These are phyloP conservation scores for Rhamnella rubrinervis DNA, from an alignment of 331 rosid species.

Conservation along the genomic window DNA sequence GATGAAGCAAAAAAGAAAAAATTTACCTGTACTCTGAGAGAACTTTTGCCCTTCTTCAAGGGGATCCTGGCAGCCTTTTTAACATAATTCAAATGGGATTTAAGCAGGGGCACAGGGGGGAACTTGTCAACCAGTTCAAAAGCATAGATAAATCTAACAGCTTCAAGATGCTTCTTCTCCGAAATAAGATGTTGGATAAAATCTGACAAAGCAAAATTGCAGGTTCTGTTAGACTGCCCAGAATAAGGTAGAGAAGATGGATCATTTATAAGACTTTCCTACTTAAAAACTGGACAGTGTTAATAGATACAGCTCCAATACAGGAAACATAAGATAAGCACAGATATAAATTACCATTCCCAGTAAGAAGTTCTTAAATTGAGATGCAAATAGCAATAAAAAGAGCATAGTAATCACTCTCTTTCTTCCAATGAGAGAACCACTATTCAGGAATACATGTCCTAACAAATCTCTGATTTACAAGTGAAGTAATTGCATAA, in stretches of 20 bases:
- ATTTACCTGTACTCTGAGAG: constrained; percentile 24
- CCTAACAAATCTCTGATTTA: too few species aligned
- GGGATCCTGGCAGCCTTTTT: constrained; percentile 13
- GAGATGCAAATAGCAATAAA: not conserved
- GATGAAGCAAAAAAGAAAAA: constrained; percentile 4
- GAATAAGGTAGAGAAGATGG: not conserved
- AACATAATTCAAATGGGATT: constrained; percentile 23
- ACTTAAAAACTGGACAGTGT: not conserved
- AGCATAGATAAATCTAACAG: constrained; percentile 33
- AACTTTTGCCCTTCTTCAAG: constrained; percentile 12
- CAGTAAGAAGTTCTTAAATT: not conserved
- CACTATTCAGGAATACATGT: too few species aligned
- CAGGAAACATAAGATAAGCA: not conserved
- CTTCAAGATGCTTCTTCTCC: constrained; percentile 26
- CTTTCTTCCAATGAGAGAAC: too few species aligned
- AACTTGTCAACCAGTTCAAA: constrained; percentile 26
- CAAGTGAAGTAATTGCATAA: too few species aligned
- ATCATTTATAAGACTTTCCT: not conserved
- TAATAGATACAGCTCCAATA: not conserved
- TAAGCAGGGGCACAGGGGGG: constrained; percentile 35
- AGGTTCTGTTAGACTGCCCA: not conserved
- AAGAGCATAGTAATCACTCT: not conserved
- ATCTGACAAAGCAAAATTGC: constrained; percentile 18
- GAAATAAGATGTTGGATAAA: constrained; percentile 34
- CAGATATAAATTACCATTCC: not conserved